These are phyloP conservation scores for Shiraia bambusicola DNA, from an alignment of 2,329 filamentous ascomycete genomes.

Conservation along the genomic window DNA sequence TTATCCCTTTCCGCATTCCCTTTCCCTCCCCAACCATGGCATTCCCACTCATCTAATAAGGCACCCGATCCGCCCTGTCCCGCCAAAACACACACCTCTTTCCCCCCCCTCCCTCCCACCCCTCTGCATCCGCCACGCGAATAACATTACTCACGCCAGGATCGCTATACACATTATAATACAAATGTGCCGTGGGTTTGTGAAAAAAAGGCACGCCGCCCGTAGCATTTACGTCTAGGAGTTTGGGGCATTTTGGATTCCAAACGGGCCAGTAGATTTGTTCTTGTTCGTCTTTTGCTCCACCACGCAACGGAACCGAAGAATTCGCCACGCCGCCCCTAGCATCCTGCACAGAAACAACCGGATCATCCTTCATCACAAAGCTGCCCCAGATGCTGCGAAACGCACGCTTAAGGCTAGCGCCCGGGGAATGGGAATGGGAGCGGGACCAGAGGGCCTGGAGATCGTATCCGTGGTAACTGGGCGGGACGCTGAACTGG, in stretches of 20 bases:
- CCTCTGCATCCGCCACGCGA: conserved; percentile 26
- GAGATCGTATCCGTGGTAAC: conserved; percentile 39
- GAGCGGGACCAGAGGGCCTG: conserved; percentile 34
- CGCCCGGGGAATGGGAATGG: conserved; percentile 20
- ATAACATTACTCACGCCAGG: conserved; percentile 36
- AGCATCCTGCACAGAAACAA: conserved; percentile 31
- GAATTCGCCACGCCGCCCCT: conserved; percentile 27
- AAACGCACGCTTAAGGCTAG: conserved; percentile 34
- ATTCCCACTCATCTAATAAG: conserved; percentile 14
- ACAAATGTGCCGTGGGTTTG: conserved; percentile 24
- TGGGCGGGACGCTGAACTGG: conserved; percentile 31
- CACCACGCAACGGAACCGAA: no score
- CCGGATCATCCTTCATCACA: conserved; percentile 28
- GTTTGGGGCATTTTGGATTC: conserved; percentile 14
- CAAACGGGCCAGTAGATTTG: conserved; percentile 35
- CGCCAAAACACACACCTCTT: conserved; percentile 37
- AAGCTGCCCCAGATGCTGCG: conserved; percentile 40
- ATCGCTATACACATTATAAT: conserved; percentile 33
- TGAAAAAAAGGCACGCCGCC: conserved; percentile 24
- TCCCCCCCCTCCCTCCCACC: conserved; percentile 37
- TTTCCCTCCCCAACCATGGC: not conserved
- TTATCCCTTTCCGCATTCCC: not conserved
- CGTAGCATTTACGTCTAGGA: conserved; percentile 36
- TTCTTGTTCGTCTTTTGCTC: no score
- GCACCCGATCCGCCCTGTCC: conserved; percentile 24